Evolutionary conservation across 2,329 filamentous ascomycete species (phyloP).

Genomic region (Aspergillus japonicus): DNA sequence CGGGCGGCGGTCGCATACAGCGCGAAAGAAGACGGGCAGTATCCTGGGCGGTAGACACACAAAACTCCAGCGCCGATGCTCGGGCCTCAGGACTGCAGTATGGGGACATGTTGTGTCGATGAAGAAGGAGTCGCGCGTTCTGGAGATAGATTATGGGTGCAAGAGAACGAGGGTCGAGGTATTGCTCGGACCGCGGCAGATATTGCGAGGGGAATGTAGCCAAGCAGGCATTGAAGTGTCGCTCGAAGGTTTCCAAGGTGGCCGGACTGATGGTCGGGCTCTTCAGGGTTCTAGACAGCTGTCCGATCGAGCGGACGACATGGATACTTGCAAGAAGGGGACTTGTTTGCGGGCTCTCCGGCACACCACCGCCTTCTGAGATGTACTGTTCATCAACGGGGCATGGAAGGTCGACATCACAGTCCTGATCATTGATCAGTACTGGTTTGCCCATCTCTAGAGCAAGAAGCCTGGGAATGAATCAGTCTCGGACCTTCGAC

Average conservation of each 20-base stretch:
- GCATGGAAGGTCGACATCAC: constrained; percentile 76
- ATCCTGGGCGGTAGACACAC: constrained; percentile 70
- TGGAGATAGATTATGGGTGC: constrained; percentile 76
- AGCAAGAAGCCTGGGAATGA: constrained; percentile 59
- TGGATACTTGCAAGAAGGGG: constrained; percentile 77
- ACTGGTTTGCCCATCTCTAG: constrained; percentile 78
- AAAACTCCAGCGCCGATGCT: constrained; percentile 71
- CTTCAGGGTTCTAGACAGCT: constrained; percentile 68
- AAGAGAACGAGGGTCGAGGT: constrained; percentile 71
- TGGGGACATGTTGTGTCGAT: constrained; percentile 83
- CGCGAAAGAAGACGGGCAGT: constrained; percentile 75
- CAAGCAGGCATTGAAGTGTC: constrained; percentile 74
- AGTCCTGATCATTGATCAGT: constrained; percentile 83
- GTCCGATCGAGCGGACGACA: constrained; percentile 73
- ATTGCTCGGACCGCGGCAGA: constrained; percentile 63
- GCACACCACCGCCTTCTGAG: constrained; percentile 50
- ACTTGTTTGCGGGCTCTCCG: constrained; percentile 57
- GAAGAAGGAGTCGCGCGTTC: constrained; percentile 77
- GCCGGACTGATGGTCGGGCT: constrained; percentile 64
- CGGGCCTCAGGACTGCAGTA: constrained; percentile 65
- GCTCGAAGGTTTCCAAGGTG: constrained; percentile 75
- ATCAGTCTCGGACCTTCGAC: not conserved
- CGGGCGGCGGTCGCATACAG: constrained; percentile 48
- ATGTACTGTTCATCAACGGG: constrained; percentile 71
- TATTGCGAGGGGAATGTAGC: constrained; percentile 73